A percentile compares a stretch with the other conserved stretches of the same genome.
These are phyloP conservation scores for Lactifluus echinatus DNA, from an alignment of 768 basidiomycete species.

Conservation along the genomic window DNA sequence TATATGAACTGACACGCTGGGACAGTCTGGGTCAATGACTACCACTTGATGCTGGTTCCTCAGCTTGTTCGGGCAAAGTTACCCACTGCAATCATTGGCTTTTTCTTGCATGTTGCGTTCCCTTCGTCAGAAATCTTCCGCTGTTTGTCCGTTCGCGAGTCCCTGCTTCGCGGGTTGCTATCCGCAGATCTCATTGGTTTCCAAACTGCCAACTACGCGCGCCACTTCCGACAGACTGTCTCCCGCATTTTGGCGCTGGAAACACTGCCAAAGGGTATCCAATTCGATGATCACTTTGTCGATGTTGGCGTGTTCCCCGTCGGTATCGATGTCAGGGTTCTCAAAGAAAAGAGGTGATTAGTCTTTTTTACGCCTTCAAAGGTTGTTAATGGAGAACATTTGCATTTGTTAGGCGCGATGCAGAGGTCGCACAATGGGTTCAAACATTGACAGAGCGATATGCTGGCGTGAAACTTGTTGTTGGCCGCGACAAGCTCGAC, in stretches of 20 bases:
- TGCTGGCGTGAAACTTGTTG: slow-evolving; percentile 77
- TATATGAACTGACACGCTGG: slow-evolving; percentile 1
- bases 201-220: slow-evolving; percentile 76
- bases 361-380: background rate
- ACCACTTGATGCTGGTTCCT: slow-evolving; percentile 92
- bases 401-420: slow-evolving; percentile 43
- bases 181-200: slow-evolving; percentile 91
- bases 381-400: background rate
- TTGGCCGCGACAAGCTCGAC: slow-evolving; percentile 84
- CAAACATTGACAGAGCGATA: slow-evolving; percentile 72
- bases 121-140: slow-evolving; percentile 94
- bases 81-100: slow-evolving; percentile 64
- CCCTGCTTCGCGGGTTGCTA: slow-evolving; percentile 81
- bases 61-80: slow-evolving; percentile 67
- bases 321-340: slow-evolving; percentile 71
- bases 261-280: slow-evolving; percentile 77
- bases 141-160: slow-evolving; percentile 70
- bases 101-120: slow-evolving; percentile 97
- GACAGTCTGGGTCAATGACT: slow-evolving; percentile 83
- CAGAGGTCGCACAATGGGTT: slow-evolving; percentile 80
- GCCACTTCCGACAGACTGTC: slow-evolving; percentile 82
- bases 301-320: slow-evolving; percentile 87
- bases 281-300: slow-evolving; percentile 61
- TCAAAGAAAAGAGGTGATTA: slow-evolving; percentile 57
- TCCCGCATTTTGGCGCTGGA: slow-evolving; percentile 72